Evolutionary conservation across 2,329 filamentous ascomycete species (phyloP), one percentile per base, ranked within the genome.

Genomic region (Annulohypoxylon truncatum): DNA sequence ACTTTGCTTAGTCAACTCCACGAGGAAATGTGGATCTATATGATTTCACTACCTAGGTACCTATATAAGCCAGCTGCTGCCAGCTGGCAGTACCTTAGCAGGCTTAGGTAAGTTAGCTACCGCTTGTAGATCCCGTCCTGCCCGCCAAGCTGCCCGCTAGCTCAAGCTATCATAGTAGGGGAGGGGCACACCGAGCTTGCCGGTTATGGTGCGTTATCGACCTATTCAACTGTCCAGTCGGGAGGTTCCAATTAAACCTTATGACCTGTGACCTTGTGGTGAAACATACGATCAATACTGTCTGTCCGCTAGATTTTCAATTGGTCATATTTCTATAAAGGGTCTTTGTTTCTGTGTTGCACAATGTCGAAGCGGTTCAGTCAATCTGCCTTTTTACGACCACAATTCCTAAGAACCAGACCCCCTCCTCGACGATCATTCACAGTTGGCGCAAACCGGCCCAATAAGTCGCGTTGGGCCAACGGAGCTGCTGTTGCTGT

Each of bases 351-450:
- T 46, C 22, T 26, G 44, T 51, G 18, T 44, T 38, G 28, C 55
- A 64, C n/a, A 8, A 76, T 76, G 74, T 71, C 72, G 44, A 73
- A 66, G 50, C 61, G 69, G 47, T 47, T 76, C n/a, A 56, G 59
- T 54, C 72, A 70, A 54, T 64, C 73, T 52, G 55, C 63, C 40
- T 65, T 65, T 12, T 64, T 67, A 57, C 73, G 74, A 35, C 65
- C 70, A 54, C 67, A 64, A 33, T 55, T 69, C 20, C 55, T 61
- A 13, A 71, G 64, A 61, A 24, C 64, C 13, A 60, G 64, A 22
- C 60, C 51, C 22, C 57, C 61, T 18, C 57, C 70, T 53, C 73
- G 68, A 67, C 71, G 70, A 51, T 38, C 58, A 4, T 73, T 73
- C 48, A 68, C 67, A 40, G 67, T 71, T 42, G 63, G 64, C 31